These are phyloP conservation scores for Chrysosphaeria jannelii DNA, from an alignment of 2,329 filamentous ascomycete species.

Conservation along the genomic window DNA sequence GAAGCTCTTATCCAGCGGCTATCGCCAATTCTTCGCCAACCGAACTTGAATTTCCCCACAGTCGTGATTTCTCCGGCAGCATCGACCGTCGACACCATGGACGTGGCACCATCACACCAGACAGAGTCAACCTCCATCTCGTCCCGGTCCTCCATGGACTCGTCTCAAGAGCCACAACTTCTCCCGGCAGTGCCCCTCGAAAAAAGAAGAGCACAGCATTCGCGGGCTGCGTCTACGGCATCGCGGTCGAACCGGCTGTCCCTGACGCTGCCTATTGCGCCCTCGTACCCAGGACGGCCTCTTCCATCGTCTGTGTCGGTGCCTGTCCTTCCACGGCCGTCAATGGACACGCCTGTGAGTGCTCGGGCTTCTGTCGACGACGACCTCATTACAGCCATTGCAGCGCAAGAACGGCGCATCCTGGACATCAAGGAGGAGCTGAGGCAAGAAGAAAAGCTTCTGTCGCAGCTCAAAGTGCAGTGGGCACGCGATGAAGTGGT, in stretches of 20 bases:
- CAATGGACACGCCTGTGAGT: conserved; percentile 13
- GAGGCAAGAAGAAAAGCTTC: conserved; percentile 47
- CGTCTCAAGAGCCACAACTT: too few species aligned
- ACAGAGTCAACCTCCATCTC: too few species aligned
- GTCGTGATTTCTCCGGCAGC: too few species aligned
- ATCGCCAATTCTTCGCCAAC: too few species aligned
- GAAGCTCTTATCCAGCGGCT: too few species aligned
- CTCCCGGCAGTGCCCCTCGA: too few species aligned
- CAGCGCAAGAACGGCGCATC: conserved; percentile 70
- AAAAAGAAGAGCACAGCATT: too few species aligned
- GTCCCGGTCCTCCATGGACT: too few species aligned
- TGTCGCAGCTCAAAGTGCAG: conserved; percentile 50
- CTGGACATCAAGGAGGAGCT: conserved; percentile 79
- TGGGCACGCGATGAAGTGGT: conserved; percentile 52
- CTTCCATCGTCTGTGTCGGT: conserved; percentile 14
- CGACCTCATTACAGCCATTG: conserved; percentile 64
- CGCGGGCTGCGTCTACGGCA: conserved; percentile 20
- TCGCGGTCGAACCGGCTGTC: conserved; percentile 27
- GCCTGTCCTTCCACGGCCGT: conserved; percentile 18
- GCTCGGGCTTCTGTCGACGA: conserved; percentile 22
- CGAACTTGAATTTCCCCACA: too few species aligned
- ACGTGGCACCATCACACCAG: too few species aligned
- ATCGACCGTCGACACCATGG: too few species aligned
- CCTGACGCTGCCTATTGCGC: conserved; percentile 28
- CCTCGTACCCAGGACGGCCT: conserved; percentile 20